A percentile compares a stretch with the other conserved stretches of the same genome.
phyloP scores from a whole-genome alignment of 495 filamentous ascomycete species.

The Bacidia gigantensis region DNA sequence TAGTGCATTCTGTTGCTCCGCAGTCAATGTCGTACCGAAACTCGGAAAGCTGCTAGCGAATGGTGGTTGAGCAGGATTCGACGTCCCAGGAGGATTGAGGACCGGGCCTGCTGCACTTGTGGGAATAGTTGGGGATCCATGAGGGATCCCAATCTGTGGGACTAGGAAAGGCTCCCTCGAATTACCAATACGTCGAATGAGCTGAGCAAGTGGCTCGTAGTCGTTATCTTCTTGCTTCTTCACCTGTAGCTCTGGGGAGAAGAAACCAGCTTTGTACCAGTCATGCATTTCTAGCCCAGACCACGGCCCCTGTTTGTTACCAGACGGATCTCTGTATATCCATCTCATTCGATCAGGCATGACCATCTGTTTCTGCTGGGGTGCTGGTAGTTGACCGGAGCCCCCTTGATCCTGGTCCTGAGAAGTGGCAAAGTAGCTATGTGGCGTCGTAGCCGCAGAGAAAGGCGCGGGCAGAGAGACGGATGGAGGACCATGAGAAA shows the following conservation, averaged over 20 bases:
- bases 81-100: slow-evolving; percentile 24
- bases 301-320: slow-evolving; percentile 83
- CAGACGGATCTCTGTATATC: slow-evolving; percentile 93
- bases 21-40: slow-evolving; percentile 94
- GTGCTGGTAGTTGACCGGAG: slow-evolving; percentile 44
- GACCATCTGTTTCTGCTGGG: slow-evolving; percentile 84
- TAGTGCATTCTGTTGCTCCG: slow-evolving; percentile 92
- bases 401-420: slow-evolving; percentile 23
- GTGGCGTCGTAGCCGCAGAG: slow-evolving; percentile 10
- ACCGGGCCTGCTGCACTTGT: slow-evolving; percentile 28
- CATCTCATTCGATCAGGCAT: slow-evolving; percentile 98
- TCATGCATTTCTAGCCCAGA: slow-evolving; percentile 98
- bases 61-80: slow-evolving; percentile 69
- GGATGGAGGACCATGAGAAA: slow-evolving; percentile 13
- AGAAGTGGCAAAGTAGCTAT: slow-evolving; percentile 12
- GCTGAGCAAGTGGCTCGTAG: slow-evolving; percentile 89
- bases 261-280: slow-evolving; percentile 98
- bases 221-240: slow-evolving; percentile 86
- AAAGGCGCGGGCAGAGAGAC: slow-evolving; percentile 13
- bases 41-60: slow-evolving; percentile 90
- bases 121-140: slow-evolving; percentile 50
- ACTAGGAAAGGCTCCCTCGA: slow-evolving; percentile 95
- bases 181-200: slow-evolving; percentile 93
- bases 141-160: slow-evolving; percentile 86
- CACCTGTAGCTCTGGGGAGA: slow-evolving; percentile 83